Conservation (phyloP, 352 stramenopile genomes). For the Peronospora destructor region DNA sequence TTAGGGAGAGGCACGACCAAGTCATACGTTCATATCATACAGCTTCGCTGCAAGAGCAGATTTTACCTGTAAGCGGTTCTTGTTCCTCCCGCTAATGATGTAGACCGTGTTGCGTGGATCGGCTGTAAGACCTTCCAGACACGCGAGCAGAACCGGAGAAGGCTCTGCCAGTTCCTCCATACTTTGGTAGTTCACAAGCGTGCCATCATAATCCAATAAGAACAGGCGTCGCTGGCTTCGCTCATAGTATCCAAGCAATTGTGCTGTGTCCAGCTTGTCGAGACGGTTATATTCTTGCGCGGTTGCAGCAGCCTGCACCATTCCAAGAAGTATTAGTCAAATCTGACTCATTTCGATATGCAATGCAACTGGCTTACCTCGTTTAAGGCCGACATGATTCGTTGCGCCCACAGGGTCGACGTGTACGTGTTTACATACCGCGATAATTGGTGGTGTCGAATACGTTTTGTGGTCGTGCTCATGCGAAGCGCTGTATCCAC, state of each 20-base stretch:
- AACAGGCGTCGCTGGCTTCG: conserved; percentile 75
- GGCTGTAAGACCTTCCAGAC: conserved; percentile 55
- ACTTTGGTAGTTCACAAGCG: conserved; percentile 73
- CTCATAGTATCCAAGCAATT: conserved; percentile 50
- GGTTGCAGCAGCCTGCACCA: conserved; percentile 42
- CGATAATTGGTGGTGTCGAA: conserved; percentile 79
- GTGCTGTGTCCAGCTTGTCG: conserved; percentile 76
- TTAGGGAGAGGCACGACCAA: conserved; percentile 3
- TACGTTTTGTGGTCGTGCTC: conserved; percentile 81
- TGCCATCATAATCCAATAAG: conserved; percentile 83
- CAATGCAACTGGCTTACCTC: conserved; percentile 25
- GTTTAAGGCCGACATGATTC: conserved; percentile 79
- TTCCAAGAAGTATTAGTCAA: not conserved
- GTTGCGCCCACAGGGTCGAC: conserved; percentile 75
- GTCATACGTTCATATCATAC: not conserved
- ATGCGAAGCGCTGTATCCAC: conserved; percentile 82
- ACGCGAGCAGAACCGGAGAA: conserved; percentile 47
- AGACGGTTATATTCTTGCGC: conserved; percentile 81
- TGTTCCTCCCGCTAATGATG: conserved; percentile 80
- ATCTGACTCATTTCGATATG: not conserved
- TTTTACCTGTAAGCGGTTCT: conserved; percentile 47
- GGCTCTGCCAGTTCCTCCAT: conserved; percentile 66
- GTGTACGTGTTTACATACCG: conserved; percentile 88
- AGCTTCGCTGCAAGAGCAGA: not conserved
- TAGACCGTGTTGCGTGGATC: conserved; percentile 81